Percentiles rank a stretch among this genome's conserved stretches.
phyloP scores from a whole-genome alignment of 2,329 filamentous ascomycete species.

The Claviceps sp. region DNA sequence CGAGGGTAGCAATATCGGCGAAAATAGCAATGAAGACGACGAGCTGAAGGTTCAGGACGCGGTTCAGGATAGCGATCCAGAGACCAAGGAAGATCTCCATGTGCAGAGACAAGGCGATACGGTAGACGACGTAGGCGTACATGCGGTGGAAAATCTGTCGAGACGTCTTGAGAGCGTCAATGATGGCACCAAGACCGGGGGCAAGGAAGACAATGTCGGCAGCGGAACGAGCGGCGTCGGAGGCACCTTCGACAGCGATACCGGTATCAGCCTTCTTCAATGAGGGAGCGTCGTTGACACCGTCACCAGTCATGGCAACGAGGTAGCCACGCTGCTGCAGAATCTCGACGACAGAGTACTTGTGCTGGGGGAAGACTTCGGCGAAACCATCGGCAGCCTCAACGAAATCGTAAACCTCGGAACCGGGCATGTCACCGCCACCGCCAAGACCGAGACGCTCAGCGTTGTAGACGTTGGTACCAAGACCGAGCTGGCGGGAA shows the following conservation, averaged over 20 bases:
- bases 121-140: conserved; percentile 93
- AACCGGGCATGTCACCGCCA: conserved; percentile 84
- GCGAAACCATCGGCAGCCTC: conserved; percentile 92
- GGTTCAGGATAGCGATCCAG: conserved; percentile 82
- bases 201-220: conserved; percentile 91
- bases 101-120: conserved; percentile 83
- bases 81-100: conserved; percentile 84
- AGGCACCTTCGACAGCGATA: conserved; percentile 87
- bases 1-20: conserved; percentile 80
- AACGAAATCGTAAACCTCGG: conserved; percentile 89
- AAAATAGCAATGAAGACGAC: conserved; percentile 94
- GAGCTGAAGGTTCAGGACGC: conserved; percentile 70
- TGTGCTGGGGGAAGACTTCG: conserved; percentile 90
- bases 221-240: conserved; percentile 79
- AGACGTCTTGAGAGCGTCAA: conserved; percentile 83
- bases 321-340: conserved; percentile 87
- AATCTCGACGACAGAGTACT: conserved; percentile 89
- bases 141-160: conserved; percentile 94
- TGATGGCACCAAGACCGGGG: conserved; percentile 81
- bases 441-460: conserved; percentile 83
- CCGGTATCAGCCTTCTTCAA: conserved; percentile 93
- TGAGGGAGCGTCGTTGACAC: conserved; percentile 87
- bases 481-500: conserved; percentile 79
- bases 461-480: conserved; percentile 88
- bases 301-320: conserved; percentile 92